Percentiles rank a stretch among this genome's conserved stretches.
Conservation (phyloP, 2,329 filamentous ascomycete genomes). For the Alternaria postmessia region DNA sequence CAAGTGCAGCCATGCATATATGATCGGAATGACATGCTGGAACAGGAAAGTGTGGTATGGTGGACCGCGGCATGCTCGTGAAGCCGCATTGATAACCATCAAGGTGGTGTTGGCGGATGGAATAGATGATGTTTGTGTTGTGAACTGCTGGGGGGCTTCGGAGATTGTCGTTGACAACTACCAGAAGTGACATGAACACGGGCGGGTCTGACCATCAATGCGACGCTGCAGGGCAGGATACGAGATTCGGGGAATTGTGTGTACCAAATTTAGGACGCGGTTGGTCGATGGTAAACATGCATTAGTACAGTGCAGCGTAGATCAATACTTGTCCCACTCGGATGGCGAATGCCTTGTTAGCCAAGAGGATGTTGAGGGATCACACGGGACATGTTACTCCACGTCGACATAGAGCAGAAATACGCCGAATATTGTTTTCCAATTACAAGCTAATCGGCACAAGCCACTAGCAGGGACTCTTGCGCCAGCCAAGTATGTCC, state of each 20-base stretch:
- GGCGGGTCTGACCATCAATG: slow-evolving; percentile 14
- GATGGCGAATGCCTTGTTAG: neutral
- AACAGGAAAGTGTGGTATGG: slow-evolving; percentile 19
- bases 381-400: neutral
- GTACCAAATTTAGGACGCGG: slow-evolving; percentile 9
- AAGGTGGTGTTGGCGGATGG: slow-evolving; percentile 12
- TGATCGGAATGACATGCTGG: slow-evolving; percentile 8
- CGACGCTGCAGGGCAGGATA: slow-evolving; percentile 6
- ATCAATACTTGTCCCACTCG: slow-evolving; percentile 1
- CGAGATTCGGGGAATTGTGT: slow-evolving; percentile 13
- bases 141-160: slow-evolving; percentile 10
- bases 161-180: slow-evolving; percentile 6
- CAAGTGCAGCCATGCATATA: slow-evolving; percentile 1
- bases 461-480: slow-evolving; percentile 34
- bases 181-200: slow-evolving; percentile 16
- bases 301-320: slow-evolving; percentile 4
- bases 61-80: neutral
- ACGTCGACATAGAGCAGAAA: slow-evolving; percentile 3
- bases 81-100: slow-evolving; percentile 3
- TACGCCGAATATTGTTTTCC: slow-evolving; percentile 35
- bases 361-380: neutral
- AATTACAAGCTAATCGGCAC: slow-evolving; percentile 40
- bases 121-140: slow-evolving; percentile 5
- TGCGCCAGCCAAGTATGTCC: slow-evolving; percentile 40
- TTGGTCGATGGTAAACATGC: slow-evolving; percentile 13